Base-by-base conservation (phyloP, 352 stramenopile genomes). In the Peronospora belbahrii region DNA sequence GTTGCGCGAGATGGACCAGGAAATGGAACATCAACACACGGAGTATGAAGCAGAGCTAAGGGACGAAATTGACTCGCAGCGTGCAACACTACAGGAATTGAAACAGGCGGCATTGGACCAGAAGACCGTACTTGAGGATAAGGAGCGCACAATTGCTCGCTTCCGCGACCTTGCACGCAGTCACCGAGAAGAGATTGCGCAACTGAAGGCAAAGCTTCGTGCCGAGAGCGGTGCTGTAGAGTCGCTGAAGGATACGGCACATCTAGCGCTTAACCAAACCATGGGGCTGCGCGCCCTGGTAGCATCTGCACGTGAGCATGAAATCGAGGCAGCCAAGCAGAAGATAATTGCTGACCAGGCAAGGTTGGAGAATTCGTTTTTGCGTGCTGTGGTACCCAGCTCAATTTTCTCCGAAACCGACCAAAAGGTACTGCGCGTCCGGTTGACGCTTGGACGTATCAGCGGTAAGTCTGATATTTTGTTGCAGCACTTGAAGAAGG, bases 1-100 rank as follows among this genome's bases (percentile, higher is more conserved):
- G 1, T 55, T 95, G 19, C 83, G 84, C 20, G 81, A 93, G 30
- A 69, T 95, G 57, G 80, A 74, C 15, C 81, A 95, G 41, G 83
- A 95, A 56, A 85, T 95, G 64, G 83, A 95, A 55, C 81, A 95
- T 48, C 83, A 95, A 43, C 81, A 93, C 41, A 74, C 59, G 14
- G 75, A 93, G 35, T 86, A 88, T 34, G 81, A 90, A 31, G 75
- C 75, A 6, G 77, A 93, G 48, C 63, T 95, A 2, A 68, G 68
- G 1, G 45, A 55, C 6, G 82, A 95, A 40, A 83, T 93, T 8
- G 76, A 86, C 19, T 58, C 65, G 2, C 65, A 86, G 17, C 73
- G 71, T 30, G 53, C 47, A 27, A 56, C 65, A 10, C 36, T 87
- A 6, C 63, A 79, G 32, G 74, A 89, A 19, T 42, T 84, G n/a